These are phyloP conservation scores for Vaccinium vitisidaea DNA, from an alignment of 148 eudicot genomes.

Conservation along the genomic window DNA sequence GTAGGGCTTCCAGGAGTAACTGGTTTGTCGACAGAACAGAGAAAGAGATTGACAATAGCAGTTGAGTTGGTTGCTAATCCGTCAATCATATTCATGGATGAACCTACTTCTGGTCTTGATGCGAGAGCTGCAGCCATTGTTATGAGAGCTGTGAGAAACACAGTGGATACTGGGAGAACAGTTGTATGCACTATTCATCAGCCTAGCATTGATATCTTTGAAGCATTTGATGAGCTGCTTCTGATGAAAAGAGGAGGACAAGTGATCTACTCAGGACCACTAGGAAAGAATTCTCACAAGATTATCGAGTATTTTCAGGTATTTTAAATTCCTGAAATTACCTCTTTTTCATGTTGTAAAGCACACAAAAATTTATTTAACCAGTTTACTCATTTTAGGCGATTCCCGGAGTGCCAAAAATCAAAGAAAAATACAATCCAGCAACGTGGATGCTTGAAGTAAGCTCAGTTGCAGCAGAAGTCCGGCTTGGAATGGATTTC, in stretches of 20 bases:
- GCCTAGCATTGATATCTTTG: slow-evolving; percentile 78
- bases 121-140: slow-evolving; percentile 86
- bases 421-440: background rate
- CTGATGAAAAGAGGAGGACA: slow-evolving; percentile 5
- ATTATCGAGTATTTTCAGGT: background rate
- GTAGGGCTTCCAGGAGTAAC: slow-evolving; percentile 71
- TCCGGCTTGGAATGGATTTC: slow-evolving; percentile 48
- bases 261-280: background rate
- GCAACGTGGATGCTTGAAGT: slow-evolving; percentile 64
- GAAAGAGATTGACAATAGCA: slow-evolving; percentile 65
- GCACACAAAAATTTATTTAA: background rate
- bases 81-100: slow-evolving; percentile 68
- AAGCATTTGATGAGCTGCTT: slow-evolving; percentile 51
- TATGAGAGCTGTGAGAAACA: slow-evolving; percentile 69
- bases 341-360: background rate
- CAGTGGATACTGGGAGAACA: slow-evolving; percentile 60
- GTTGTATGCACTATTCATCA: slow-evolving; percentile 74
- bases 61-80: slow-evolving; percentile 78
- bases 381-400: slow-evolving; percentile 4
- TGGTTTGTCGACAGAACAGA: slow-evolving; percentile 76
- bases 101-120: slow-evolving; percentile 78
- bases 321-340: background rate
- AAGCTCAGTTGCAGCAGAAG: slow-evolving; percentile 54
- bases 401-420: background rate
- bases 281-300: background rate